phyloP scores from a whole-genome alignment of 805 yeast species.

The Ogataea allantospora region DNA sequence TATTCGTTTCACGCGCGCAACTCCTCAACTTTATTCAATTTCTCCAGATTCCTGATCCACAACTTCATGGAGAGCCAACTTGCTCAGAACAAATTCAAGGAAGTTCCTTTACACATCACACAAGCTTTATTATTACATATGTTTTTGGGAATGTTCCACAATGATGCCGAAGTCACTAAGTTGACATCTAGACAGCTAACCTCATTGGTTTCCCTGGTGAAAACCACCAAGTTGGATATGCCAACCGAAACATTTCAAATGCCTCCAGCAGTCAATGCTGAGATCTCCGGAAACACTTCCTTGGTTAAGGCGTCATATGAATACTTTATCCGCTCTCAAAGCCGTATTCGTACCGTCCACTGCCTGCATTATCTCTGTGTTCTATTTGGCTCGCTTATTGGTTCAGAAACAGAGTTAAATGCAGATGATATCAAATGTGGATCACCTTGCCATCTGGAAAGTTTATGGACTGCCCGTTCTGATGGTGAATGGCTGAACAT shows the following conservation, averaged over 20 bases:
- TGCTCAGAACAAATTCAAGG: conserved; percentile 46
- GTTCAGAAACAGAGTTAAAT: conserved; percentile 39
- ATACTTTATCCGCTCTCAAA: conserved; percentile 53
- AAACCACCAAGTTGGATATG: conserved; percentile 49
- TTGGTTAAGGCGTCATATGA: conserved; percentile 42
- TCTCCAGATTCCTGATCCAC: conserved; percentile 65
- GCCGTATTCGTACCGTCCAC: conserved; percentile 53
- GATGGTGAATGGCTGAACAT: conserved; percentile 50
- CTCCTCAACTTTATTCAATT: conserved; percentile 67
- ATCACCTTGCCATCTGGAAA: conserved; percentile 58
- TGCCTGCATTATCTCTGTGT: conserved; percentile 50
- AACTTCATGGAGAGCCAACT: conserved; percentile 56
- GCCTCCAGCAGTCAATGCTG: conserved; percentile 38
- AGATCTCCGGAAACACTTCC: conserved; percentile 11
- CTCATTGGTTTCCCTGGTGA: conserved; percentile 53
- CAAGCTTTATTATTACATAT: conserved; percentile 57
- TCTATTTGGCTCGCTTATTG: conserved; percentile 45
- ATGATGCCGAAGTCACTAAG: conserved; percentile 49
- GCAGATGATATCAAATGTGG: conserved; percentile 58
- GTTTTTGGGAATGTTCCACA: conserved; percentile 55
- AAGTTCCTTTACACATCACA: conserved; percentile 54
- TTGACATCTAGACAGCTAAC: conserved; percentile 51
- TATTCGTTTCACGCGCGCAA: conserved; percentile 78
- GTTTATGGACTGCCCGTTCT: conserved; percentile 55
- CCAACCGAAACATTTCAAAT: conserved; percentile 46